Evolutionary conservation across 176 grass and related monocot genomes (phyloP).

Genomic region (Eleusine indica): DNA sequence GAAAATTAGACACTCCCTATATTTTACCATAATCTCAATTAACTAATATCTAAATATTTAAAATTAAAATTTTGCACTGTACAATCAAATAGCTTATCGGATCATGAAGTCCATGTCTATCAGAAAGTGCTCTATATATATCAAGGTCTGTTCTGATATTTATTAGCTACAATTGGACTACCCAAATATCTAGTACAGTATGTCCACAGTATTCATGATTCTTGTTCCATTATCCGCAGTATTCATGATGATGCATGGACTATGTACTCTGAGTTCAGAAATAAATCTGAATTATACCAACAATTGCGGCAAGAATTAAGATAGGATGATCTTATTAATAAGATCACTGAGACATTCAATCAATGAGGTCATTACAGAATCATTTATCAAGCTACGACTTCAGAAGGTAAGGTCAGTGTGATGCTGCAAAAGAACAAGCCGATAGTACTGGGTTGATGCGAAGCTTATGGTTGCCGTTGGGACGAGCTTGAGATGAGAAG

Average conservation of each 20-base stretch:
- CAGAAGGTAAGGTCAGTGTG: not conserved
- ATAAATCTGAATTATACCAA: not conserved
- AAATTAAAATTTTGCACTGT: not conserved
- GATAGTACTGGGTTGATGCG: slow-evolving; percentile 32
- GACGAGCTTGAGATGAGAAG: slow-evolving; percentile 27
- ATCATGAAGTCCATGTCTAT: slow-evolving; percentile 12
- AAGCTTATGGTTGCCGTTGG: slow-evolving; percentile 39
- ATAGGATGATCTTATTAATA: not conserved
- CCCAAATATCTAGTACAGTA: not conserved
- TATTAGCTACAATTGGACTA: not conserved
- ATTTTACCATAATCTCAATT: not conserved
- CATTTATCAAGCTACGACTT: slow-evolving; percentile 41
- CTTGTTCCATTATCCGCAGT: no score
- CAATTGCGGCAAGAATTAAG: not conserved
- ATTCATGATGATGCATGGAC: not conserved
- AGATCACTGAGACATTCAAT: slow-evolving; percentile 31
- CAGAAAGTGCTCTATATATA: not conserved
- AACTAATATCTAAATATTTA: slow-evolving; percentile 3
- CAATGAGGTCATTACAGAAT: slow-evolving; percentile 41
- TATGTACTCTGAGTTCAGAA: not conserved
- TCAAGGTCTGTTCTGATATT: not conserved
- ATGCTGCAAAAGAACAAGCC: slow-evolving; percentile 21
- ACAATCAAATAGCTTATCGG: slow-evolving; percentile 2
- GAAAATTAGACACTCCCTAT: no score
- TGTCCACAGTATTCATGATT: not conserved